These are phyloP conservation scores for Priceomyces medius DNA, from an alignment of 805 yeast species.

Conservation along the genomic window DNA sequence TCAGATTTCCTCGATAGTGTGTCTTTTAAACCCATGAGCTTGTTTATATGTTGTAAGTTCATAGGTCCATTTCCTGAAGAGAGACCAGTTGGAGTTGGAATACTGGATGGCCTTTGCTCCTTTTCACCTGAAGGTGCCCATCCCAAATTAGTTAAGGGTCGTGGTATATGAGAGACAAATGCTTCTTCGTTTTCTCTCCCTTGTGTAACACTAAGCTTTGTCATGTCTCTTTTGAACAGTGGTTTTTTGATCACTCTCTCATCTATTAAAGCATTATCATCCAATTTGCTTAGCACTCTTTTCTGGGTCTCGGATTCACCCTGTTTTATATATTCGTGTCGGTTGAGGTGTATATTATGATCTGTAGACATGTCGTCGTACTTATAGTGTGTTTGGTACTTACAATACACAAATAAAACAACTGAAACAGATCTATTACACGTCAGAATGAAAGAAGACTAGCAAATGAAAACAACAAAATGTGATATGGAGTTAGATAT, in stretches of 20 bases:
- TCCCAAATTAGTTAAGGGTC: conserved; percentile 3
- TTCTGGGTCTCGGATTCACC: conserved; percentile 9
- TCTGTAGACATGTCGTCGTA: neutral
- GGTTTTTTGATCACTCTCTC: conserved; percentile 11
- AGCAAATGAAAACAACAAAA: neutral
- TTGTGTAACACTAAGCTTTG: conserved; percentile 3
- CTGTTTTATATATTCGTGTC: neutral
- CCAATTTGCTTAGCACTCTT: conserved; percentile 19
- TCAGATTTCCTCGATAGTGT: conserved; percentile 4
- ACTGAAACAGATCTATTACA: neutral
- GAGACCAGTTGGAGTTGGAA: conserved; percentile 7
- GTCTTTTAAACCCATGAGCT: conserved; percentile 13
- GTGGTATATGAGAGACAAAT: conserved; percentile 9
- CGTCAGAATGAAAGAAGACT: neutral
- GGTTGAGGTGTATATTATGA: neutral
- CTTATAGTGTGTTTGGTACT: neutral
- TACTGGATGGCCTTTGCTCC: conserved; percentile 4
- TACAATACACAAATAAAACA: conserved; percentile 1
- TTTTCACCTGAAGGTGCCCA: conserved; percentile 4
- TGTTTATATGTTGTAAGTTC: conserved; percentile 16
- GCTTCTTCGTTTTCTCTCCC: neutral
- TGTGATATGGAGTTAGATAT: neutral
- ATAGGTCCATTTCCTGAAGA: conserved; percentile 4
- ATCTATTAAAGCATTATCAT: conserved; percentile 6
- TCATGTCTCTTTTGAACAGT: conserved; percentile 21